A percentile compares a stretch with the other conserved stretches of the same genome.
phyloP scores from a whole-genome alignment of 495 filamentous ascomycete species.

The Talaromyces stipitatus region DNA sequence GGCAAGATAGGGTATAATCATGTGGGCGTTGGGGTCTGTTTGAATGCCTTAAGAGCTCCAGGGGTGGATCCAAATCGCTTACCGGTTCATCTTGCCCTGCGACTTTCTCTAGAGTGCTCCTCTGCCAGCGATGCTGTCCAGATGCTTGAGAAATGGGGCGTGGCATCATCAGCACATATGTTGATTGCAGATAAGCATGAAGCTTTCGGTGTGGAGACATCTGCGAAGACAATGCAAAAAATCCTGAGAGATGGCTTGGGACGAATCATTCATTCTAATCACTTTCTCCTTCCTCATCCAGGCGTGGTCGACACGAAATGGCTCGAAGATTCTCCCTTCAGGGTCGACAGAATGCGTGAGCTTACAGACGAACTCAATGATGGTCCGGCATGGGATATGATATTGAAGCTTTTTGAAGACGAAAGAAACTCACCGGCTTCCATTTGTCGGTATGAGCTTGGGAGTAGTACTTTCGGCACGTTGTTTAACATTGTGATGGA shows the following conservation, averaged over 20 bases:
- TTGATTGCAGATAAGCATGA: conserved; percentile 55
- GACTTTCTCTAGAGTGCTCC: conserved; percentile 48
- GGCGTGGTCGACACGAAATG: not conserved
- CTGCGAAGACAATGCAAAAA: conserved; percentile 30
- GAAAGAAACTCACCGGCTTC: not conserved
- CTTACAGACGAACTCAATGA: not conserved
- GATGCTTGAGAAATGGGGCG: conserved; percentile 37
- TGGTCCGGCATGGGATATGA: not conserved
- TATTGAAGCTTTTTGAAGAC: not conserved
- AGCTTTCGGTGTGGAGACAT: conserved; percentile 44
- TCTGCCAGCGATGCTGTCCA: conserved; percentile 44
- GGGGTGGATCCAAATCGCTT: conserved; percentile 47
- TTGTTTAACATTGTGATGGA: conserved; percentile 6
- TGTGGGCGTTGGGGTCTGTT: conserved; percentile 53
- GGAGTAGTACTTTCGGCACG: not conserved
- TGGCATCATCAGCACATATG: conserved; percentile 56
- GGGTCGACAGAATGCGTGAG: not conserved
- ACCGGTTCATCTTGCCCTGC: conserved; percentile 57
- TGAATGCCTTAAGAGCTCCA: conserved; percentile 58
- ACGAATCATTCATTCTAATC: conserved; percentile 56
- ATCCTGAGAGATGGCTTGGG: not conserved
- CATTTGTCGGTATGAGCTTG: not conserved
- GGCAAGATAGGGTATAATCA: conserved; percentile 66
- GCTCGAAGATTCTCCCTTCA: conserved; percentile 1
- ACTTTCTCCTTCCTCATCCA: conserved; percentile 26